Conservation (phyloP, 202 grass and related monocot genomes). For the Panicum hallii region DNA sequence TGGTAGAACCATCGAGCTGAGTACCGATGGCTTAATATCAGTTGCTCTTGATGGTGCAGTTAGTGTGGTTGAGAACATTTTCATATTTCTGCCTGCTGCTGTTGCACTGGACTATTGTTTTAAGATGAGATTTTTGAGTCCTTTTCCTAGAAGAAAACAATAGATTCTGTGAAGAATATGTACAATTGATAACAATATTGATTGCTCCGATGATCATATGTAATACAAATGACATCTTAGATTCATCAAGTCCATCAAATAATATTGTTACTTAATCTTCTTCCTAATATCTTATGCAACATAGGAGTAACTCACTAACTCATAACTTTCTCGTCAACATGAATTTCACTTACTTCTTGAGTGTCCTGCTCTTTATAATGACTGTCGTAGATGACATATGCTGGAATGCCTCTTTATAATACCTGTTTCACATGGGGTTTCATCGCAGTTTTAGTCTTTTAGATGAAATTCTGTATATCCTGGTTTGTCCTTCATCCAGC, state of each 20-base stretch:
- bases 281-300: constrained; percentile 25
- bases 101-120: constrained; percentile 92
- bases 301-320: background rate
- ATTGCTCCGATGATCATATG: constrained; percentile 25
- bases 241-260: constrained; percentile 22
- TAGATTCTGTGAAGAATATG: constrained; percentile 41
- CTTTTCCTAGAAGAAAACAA: constrained; percentile 70
- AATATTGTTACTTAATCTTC: constrained; percentile 28
- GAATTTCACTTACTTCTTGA: constrained; percentile 33
- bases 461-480: constrained; percentile 20
- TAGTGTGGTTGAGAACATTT: constrained; percentile 71
- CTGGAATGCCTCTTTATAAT: background rate
- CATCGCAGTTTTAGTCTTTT: background rate
- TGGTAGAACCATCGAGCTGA: constrained; percentile 55
- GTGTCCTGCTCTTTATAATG: constrained; percentile 4
- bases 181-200: constrained; percentile 14
- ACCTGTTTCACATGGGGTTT: constrained; percentile 15
- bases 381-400: background rate
- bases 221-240: constrained; percentile 42
- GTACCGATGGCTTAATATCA: constrained; percentile 61
- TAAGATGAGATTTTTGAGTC: constrained; percentile 83
- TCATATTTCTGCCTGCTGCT: constrained; percentile 83
- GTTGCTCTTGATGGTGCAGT: constrained; percentile 59
- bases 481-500: background rate
- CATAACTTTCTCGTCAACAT: background rate